Evolutionary conservation across 2,329 filamentous ascomycete genomes (phyloP).

Genomic region (Trichoderma afroharzianum): DNA sequence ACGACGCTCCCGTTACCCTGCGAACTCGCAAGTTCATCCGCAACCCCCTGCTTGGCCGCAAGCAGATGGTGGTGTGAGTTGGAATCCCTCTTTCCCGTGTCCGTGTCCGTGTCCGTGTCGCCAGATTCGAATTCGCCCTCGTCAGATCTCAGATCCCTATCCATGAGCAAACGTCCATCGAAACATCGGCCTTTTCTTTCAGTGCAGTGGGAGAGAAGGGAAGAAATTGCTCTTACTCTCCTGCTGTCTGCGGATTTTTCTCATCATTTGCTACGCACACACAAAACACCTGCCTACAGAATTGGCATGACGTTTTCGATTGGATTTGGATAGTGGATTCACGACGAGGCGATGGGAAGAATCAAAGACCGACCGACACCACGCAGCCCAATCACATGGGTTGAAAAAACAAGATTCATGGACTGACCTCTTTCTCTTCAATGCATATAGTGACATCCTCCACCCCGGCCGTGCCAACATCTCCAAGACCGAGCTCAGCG

Average conservation of each 20-base stretch:
- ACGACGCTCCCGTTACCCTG: constrained; percentile 73
- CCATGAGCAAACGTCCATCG: background rate
- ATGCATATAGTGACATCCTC: constrained; percentile 87
- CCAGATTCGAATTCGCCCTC: background rate
- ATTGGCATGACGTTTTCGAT: constrained; percentile 2
- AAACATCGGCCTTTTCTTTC: background rate
- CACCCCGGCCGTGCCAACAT: constrained; percentile 98
- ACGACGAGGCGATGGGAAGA: background rate
- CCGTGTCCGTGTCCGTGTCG: background rate
- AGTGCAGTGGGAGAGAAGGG: background rate
- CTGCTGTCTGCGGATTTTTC: background rate
- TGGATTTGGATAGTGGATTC: background rate
- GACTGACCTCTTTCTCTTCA: constrained; percentile 16
- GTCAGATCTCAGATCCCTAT: background rate
- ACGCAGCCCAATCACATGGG: background rate
- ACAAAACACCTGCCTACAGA: background rate
- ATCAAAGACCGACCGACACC: background rate
- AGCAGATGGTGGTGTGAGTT: constrained; percentile 99
- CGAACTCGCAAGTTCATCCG: constrained; percentile 99
- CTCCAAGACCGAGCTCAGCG: constrained; percentile 97
- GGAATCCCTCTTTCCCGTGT: background rate
- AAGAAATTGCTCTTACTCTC: background rate
- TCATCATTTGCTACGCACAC: background rate
- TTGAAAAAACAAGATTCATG: background rate
- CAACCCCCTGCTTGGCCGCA: constrained; percentile 97